A percentile compares a stretch with the other conserved stretches of the same genome.
Evolutionary conservation across 2,329 filamentous ascomycete species (phyloP).

Genomic region (Chaetomium sp.): DNA sequence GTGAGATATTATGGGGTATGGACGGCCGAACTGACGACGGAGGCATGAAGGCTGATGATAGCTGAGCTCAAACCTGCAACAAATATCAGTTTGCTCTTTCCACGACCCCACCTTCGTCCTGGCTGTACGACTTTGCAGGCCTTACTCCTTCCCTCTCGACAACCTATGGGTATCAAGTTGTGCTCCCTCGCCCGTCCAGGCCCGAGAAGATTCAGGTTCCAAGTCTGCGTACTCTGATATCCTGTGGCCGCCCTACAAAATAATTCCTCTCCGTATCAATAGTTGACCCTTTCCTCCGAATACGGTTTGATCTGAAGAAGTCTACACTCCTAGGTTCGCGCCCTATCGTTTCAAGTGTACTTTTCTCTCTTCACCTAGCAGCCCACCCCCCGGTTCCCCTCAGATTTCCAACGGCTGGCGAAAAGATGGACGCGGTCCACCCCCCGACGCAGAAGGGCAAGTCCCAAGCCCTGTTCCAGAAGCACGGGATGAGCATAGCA

Average conservation of each 20-base stretch:
- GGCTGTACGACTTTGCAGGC: background rate
- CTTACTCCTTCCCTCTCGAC: background rate
- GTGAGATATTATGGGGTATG: background rate
- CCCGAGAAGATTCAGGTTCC: background rate
- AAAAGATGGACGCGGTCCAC: background rate
- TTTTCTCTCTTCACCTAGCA: no score
- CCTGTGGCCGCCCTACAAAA: background rate
- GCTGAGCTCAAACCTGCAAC: background rate
- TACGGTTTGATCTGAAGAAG: background rate
- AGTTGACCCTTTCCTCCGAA: background rate
- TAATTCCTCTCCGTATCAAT: background rate
- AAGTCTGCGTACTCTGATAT: background rate
- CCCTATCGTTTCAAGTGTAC: background rate
- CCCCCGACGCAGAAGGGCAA: background rate
- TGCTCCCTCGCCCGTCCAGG: background rate
- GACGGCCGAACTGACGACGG: no score
- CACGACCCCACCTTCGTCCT: background rate
- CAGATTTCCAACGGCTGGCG: background rate
- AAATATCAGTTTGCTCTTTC: background rate
- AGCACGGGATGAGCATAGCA: background rate
- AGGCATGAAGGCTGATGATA: background rate
- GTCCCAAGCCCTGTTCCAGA: background rate
- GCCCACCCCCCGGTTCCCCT: no score
- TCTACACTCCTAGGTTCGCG: background rate
- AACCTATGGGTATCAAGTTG: background rate